Evolutionary conservation across 163 green algal genomes (phyloP).

Genomic region (Scenedesmus sp.): DNA sequence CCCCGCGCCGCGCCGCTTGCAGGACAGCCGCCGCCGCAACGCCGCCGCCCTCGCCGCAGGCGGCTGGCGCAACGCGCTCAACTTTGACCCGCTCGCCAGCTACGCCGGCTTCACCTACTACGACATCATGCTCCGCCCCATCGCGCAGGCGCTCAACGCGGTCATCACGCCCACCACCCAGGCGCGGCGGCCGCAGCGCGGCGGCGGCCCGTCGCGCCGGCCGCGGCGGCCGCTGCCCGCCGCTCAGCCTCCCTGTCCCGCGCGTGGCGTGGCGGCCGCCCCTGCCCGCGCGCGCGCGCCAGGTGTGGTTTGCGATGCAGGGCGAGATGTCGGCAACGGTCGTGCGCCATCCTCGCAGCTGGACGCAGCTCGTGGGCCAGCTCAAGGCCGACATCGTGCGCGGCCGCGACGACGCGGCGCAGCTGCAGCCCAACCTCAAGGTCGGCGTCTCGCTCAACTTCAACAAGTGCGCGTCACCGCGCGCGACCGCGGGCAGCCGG

Average conservation of each 20-base stretch:
- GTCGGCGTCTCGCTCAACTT: slow-evolving; percentile 42
- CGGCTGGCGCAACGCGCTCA: slow-evolving; percentile 39
- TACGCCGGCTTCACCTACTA: slow-evolving; percentile 32
- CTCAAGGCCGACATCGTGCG: slow-evolving; percentile 24
- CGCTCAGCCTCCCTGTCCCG: too few species aligned
- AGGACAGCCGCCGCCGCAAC: too few species aligned
- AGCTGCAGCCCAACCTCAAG: slow-evolving; percentile 10
- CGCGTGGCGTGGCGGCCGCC: too few species aligned
- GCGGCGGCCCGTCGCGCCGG: neutral
- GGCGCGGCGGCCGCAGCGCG: neutral
- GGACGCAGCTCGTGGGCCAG: neutral
- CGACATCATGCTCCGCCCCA: slow-evolving; percentile 22
- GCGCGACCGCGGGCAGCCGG: too few species aligned
- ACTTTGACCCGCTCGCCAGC: slow-evolving; percentile 39
- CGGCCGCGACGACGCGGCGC: slow-evolving; percentile 5
- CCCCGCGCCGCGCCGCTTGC: too few species aligned
- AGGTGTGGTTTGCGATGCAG: slow-evolving; percentile 23
- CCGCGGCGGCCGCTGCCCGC: too few species aligned
- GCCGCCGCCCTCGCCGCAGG: neutral
- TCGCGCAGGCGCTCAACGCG: slow-evolving; percentile 20
- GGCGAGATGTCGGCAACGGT: slow-evolving; percentile 40
- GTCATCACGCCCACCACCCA: slow-evolving; percentile 12
- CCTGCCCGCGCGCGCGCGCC: neutral
- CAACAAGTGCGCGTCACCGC: slow-evolving; percentile 41
- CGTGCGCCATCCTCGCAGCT: neutral